phyloP scores from a whole-genome alignment of 177 flowering plant species.

The Vitis hybrid region DNA sequence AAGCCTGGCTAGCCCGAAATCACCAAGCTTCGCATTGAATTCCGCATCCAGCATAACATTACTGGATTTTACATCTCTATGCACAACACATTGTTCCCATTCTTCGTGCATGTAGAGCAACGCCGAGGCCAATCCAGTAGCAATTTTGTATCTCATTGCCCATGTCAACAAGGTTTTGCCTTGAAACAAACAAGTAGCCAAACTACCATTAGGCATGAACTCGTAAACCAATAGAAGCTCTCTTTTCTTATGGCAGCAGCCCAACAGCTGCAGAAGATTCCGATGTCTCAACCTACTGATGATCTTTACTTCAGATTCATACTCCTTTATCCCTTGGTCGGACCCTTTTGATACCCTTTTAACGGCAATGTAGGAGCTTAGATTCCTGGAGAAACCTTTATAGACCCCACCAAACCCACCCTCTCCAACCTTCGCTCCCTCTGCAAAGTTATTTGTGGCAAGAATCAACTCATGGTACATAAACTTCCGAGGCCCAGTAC shows the following conservation, averaged over 20 bases:
- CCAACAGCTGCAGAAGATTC: conserved; percentile 25
- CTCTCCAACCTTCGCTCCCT: conserved; percentile 15
- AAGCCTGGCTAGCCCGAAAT: too few species aligned
- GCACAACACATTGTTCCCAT: too few species aligned
- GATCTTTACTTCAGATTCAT: conserved; percentile 16
- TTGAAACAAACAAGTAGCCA: too few species aligned
- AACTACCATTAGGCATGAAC: background rate
- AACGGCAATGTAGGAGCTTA: conserved; percentile 12
- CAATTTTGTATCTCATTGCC: too few species aligned
- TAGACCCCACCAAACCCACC: conserved; percentile 30
- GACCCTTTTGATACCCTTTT: conserved; percentile 20
- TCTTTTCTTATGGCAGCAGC: conserved; percentile 25
- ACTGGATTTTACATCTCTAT: too few species aligned
- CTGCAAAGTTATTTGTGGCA: conserved; percentile 17
- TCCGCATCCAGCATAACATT: too few species aligned
- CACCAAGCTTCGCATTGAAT: too few species aligned
- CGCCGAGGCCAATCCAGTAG: too few species aligned
- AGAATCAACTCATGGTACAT: conserved; percentile 9
- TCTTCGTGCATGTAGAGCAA: too few species aligned
- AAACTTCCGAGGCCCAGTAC: conserved; percentile 17
- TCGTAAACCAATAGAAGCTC: conserved; percentile 4
- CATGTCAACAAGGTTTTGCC: too few species aligned
- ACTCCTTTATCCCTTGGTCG: conserved; percentile 23
- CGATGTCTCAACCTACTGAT: conserved; percentile 18
- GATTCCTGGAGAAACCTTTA: conserved; percentile 10